These are phyloP conservation scores for Colletotrichum endophyticum DNA, from an alignment of 2,329 filamentous ascomycete species.

Conservation along the genomic window DNA sequence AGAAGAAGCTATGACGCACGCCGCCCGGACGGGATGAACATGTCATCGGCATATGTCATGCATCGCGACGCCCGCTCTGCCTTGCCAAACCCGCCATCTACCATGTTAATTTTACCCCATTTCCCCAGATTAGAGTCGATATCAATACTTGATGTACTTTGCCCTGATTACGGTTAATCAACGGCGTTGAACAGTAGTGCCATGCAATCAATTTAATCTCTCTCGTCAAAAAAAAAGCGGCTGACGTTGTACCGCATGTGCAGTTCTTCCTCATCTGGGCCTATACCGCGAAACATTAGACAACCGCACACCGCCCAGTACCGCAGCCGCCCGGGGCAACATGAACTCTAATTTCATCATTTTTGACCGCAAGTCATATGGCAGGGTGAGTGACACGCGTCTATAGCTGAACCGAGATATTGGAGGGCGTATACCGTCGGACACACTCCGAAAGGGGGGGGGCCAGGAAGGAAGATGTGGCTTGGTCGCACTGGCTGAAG, in stretches of 20 bases:
- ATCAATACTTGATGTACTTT: neutral
- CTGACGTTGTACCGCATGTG: neutral
- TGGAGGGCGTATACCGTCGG: neutral
- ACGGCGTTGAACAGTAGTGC: neutral
- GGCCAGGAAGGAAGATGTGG: neutral
- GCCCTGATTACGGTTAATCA: neutral
- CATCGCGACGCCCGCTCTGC: constrained; percentile 16
- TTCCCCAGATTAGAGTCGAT: neutral
- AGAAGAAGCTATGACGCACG: neutral
- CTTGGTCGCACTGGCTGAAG: neutral
- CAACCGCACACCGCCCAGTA: neutral
- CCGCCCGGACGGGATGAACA: constrained; percentile 13
- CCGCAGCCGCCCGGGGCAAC: neutral
- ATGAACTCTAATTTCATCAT: neutral
- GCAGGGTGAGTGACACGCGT: neutral
- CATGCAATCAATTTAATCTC: neutral
- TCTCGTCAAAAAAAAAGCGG: neutral
- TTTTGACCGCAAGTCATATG: neutral
- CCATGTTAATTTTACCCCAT: neutral
- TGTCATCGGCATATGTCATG: constrained; percentile 12
- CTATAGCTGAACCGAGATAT: neutral
- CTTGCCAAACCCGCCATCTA: neutral
- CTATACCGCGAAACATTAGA: neutral
- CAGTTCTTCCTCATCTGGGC: neutral
- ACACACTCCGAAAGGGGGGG: neutral